A percentile compares a stretch with the other conserved stretches of the same genome.
Evolutionary conservation across 2,329 filamentous ascomycete genomes (phyloP).

Genomic region (Bipolaris zeicola): DNA sequence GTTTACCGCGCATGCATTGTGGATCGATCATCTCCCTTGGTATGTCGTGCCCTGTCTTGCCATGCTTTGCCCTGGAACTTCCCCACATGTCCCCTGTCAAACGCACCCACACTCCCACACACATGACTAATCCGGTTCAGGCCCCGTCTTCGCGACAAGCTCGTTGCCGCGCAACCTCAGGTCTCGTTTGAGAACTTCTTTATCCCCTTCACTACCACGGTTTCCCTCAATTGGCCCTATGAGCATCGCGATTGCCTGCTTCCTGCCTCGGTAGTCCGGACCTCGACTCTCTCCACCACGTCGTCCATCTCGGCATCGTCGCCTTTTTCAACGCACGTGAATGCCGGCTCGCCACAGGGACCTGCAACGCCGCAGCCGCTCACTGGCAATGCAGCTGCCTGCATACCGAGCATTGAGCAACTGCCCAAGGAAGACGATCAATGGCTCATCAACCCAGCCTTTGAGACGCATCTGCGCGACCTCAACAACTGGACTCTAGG

Average conservation of each 20-base stretch:
- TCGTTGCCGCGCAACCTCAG: conserved; percentile 60
- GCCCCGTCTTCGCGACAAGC: conserved; percentile 73
- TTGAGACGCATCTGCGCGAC: conserved; percentile 77
- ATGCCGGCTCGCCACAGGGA: conserved; percentile 33
- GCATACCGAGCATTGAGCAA: conserved; percentile 7
- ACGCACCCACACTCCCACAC: background rate
- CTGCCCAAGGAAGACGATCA: conserved; percentile 57
- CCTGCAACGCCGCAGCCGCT: conserved; percentile 32
- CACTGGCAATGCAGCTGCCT: conserved; percentile 25
- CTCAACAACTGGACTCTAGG: conserved; percentile 84
- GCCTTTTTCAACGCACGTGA: conserved; percentile 40
- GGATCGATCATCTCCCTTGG: conserved; percentile 84
- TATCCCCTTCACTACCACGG: conserved; percentile 75
- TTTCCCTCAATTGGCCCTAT: conserved; percentile 85
- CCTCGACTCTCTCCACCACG: conserved; percentile 28
- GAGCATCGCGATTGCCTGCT: conserved; percentile 71
- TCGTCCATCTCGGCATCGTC: conserved; percentile 33
- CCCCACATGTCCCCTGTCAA: background rate
- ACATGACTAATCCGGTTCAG: conserved; percentile 34
- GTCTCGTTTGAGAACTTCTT: conserved; percentile 82
- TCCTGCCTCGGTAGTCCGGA: conserved; percentile 47
- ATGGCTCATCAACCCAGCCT: conserved; percentile 82
- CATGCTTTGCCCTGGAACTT: background rate
- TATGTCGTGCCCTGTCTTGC: conserved; percentile 25
- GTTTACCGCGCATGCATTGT: conserved; percentile 71